Base-by-base conservation (phyloP, 768 basidiomycete genomes). In the Tulasnella sp. region DNA sequence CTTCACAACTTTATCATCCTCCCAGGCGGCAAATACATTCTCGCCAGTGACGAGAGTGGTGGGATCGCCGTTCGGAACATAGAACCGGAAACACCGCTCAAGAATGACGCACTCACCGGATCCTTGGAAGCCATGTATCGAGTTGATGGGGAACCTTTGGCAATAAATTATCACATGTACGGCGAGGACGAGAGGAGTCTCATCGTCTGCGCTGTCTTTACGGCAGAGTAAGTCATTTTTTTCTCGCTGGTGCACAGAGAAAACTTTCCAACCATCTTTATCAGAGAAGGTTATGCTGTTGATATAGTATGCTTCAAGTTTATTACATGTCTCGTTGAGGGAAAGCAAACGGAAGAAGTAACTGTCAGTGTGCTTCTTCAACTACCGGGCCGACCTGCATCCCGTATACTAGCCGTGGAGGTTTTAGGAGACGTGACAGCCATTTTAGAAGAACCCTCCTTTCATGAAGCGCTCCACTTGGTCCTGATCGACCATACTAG, bases 1-100 rank as follows among this genome's bases (percentile, higher is more conserved):
- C 64, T 69, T 37, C 64, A 69, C 34, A 69, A 69, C 31, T 69
- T 69, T 31, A 69, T 69, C 34, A 69, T 69, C 34, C 64, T 69
- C 28, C 64, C 64, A 14, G 64, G 64, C 3, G 64, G 64, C 12
- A 69, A 28, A 7, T 34, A 69, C 34, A 37, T 69, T 16, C 34
- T 69, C 11, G 34, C 31, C 64, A 69, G 64, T 16, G 64, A 69
- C 64, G 64, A 69, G 18, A 37, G 31, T 37, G 64, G 64, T 22
- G 64, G 64, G 34, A 34, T 69, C 34, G 64, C 64, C 12, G 34
- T 69, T 69, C 64, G 64, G 31, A 69, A 34, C 31, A 69, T 69
- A 28, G 16, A 69, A 9, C 16, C 24, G 28, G 28, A 28, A 11
- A 64, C 31, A 31, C 24, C 5, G 60, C 20, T 28, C 60, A 34